These are phyloP conservation scores for Pythium sukuiense DNA, from an alignment of 352 stramenopile species.

Conservation along the genomic window DNA sequence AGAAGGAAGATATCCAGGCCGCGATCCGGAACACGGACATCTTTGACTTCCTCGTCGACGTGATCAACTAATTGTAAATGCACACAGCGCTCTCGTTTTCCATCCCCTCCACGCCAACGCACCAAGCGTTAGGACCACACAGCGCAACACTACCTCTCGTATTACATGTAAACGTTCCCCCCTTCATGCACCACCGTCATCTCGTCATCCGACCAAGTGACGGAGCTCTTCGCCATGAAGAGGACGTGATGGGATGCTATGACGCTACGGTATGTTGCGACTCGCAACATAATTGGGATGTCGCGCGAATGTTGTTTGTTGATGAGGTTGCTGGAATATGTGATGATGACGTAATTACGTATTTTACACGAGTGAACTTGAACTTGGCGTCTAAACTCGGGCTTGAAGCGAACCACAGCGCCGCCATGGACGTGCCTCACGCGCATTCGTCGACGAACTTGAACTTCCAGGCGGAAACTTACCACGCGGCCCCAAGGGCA, in stretches of 20 bases:
- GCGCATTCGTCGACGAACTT: conserved; percentile 27
- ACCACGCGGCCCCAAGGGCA: conserved; percentile 1
- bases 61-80: conserved; percentile 75
- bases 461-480: conserved; percentile 34
- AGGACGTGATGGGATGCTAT: conserved; percentile 1
- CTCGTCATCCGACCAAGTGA: neutral
- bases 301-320: conserved; percentile 15
- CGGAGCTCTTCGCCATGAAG: conserved; percentile 15
- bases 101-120: conserved; percentile 3
- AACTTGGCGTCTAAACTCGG: neutral
- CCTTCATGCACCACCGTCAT: neutral
- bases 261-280: conserved; percentile 16
- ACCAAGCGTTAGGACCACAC: neutral
- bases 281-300: conserved; percentile 13
- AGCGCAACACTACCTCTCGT: neutral
- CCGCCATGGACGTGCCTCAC: neutral
- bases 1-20: conserved; percentile 98
- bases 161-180: neutral
- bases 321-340: neutral
- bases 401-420: conserved; percentile 1
- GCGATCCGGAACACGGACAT: conserved; percentile 98
- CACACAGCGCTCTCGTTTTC: neutral
- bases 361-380: neutral
- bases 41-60: conserved; percentile 98
- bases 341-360: conserved; percentile 27